Percentiles rank a stretch among this genome's conserved stretches.
These are phyloP conservation scores for Rosa hybrid DNA, from an alignment of 331 rosid species.

Conservation along the genomic window DNA sequence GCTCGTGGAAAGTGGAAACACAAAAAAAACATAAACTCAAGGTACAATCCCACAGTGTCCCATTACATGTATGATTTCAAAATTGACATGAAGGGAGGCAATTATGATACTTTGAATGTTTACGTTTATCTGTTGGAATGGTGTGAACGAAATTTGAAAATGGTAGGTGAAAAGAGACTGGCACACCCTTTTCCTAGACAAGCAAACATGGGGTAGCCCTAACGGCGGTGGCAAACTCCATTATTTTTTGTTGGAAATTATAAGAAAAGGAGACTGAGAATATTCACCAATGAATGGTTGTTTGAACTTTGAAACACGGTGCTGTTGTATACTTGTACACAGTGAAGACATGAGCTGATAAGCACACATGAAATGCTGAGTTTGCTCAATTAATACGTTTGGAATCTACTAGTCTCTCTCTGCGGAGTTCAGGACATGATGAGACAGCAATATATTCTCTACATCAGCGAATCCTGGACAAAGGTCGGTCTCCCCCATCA, in stretches of 20 bases:
- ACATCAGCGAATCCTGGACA: slow-evolving; percentile 3
- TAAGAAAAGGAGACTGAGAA: neutral
- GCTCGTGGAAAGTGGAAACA: neutral
- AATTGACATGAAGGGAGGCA: neutral
- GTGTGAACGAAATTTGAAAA: slow-evolving; percentile 14
- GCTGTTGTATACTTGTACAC: slow-evolving; percentile 26
- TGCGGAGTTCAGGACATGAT: neutral
- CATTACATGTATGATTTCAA: neutral
- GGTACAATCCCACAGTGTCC: neutral
- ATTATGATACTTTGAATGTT: slow-evolving; percentile 18
- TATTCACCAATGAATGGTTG: neutral
- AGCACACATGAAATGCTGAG: slow-evolving; percentile 1
- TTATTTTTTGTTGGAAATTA: slow-evolving; percentile 9
- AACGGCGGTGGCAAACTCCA: slow-evolving; percentile 30
- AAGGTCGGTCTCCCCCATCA: neutral
- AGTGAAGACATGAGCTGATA: slow-evolving; percentile 14
- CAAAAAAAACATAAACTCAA: neutral
- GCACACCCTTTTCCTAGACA: slow-evolving; percentile 46
- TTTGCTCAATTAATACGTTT: neutral
- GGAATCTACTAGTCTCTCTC: slow-evolving; percentile 13
- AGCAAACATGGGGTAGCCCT: slow-evolving; percentile 39
- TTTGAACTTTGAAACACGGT: slow-evolving; percentile 31
- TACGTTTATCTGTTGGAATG: slow-evolving; percentile 24
- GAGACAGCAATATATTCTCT: slow-evolving; percentile 17
- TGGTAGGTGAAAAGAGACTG: slow-evolving; percentile 38